These are phyloP conservation scores for Eucalyptus camaldulensis DNA, from an alignment of 345 rosid species.

Conservation along the genomic window DNA sequence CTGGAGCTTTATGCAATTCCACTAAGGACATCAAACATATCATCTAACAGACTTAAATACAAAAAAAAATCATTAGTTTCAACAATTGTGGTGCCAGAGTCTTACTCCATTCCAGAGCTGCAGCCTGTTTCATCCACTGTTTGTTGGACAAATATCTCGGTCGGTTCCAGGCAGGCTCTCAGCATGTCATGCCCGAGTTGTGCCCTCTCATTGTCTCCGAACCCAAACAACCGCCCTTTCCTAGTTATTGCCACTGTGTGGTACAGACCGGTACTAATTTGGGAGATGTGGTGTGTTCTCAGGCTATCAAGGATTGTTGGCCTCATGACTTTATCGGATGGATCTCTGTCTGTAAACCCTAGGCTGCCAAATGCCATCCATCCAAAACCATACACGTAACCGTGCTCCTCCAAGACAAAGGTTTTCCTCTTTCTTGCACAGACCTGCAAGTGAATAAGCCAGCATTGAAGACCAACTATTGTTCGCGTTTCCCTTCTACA, in stretches of 20 bases:
- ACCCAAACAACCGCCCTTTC: slow-evolving; percentile 63
- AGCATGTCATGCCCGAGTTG: slow-evolving; percentile 84
- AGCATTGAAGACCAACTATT: neutral
- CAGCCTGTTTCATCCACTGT: neutral
- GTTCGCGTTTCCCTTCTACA: neutral
- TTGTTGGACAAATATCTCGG: slow-evolving; percentile 62
- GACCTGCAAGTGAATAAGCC: slow-evolving; percentile 29
- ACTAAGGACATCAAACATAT: neutral
- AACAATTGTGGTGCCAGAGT: neutral
- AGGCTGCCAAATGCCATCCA: slow-evolving; percentile 94
- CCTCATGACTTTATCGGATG: slow-evolving; percentile 58
- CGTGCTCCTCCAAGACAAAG: slow-evolving; percentile 73
- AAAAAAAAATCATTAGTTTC: neutral
- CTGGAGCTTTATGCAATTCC: neutral
- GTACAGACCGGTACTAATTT: slow-evolving; percentile 81
- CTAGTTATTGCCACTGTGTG: slow-evolving; percentile 77
- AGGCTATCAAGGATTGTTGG: slow-evolving; percentile 65
- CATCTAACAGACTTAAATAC: neutral
- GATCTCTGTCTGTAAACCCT: slow-evolving; percentile 73
- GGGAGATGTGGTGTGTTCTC: slow-evolving; percentile 59
- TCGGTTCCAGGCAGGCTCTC: slow-evolving; percentile 69
- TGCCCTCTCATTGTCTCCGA: slow-evolving; percentile 88
- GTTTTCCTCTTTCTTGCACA: slow-evolving; percentile 97
- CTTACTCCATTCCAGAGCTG: neutral
- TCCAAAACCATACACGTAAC: slow-evolving; percentile 73